Evolutionary conservation across 345 rosid genomes (phyloP), one percentile per base, ranked within the genome.

Genomic region (Ceriops tagal): DNA sequence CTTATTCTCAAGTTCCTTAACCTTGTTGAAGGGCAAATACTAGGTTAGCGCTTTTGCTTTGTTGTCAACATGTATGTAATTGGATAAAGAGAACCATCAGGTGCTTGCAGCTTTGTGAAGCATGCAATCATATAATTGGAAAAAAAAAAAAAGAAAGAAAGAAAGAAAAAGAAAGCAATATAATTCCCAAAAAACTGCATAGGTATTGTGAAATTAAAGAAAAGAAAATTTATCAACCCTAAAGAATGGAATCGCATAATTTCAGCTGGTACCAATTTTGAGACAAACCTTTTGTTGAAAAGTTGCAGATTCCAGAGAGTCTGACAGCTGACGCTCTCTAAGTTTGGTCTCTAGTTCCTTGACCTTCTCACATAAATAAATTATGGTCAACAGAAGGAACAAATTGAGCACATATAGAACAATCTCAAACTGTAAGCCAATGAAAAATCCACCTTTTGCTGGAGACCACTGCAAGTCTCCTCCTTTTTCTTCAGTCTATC

Each of bases 341-440:
- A 92, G 83, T 78, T 80, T 90, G 72, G 62, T 70, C 69, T 92
- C 92, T 32, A 92, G 78, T 80, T 93, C 97, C 71, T 86, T 91
- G 70, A 89, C 79, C 97, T 90, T 79, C 35, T 71, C 30, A 58
- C 71, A 62, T 58, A 15, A 39, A 46, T 56, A 64, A 30, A 53
- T 66, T 71, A 18, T 11, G 49, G 71, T 84, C 67, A 85, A 71
- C 4, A n/a, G 31, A 27, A 22, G 68, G 26, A 43, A 37, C 59
- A 24, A 22, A 52, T 30, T 16, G 11, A 64, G 56, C 37, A 78
- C 53, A 46, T 26, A 62, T 35, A 32, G 4, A 47, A 60, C 3
- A 27, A 37, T 21, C 31, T 55, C 32, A 37, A 61, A 19, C 20
- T 58, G 46, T 60, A 37, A 19, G 49, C 56, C 22, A 35, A 49